Evolutionary conservation across 768 basidiomycete species (phyloP), one percentile per base, ranked within the genome.

Genomic region (Cystoderma amianthinum): DNA sequence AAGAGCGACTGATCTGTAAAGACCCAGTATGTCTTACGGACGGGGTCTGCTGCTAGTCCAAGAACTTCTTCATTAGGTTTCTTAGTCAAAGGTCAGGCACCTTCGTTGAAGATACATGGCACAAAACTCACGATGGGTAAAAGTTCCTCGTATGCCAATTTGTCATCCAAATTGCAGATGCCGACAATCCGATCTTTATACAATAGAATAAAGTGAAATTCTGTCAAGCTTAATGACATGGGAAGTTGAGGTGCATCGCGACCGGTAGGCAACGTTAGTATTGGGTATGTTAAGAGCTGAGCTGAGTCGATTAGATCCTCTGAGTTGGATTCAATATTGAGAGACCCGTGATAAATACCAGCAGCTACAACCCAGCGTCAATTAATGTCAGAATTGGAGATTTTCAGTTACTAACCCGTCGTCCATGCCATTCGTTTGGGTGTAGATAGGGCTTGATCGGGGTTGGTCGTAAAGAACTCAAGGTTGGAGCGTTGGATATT

Each of bases 21-120:
- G 2, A 93, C 76, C 96, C 96, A 99, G 52, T 85, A 94, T 11
- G 95, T 98, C 60, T 79, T 82, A 6, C 85, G 78, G 3, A 89
- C 80, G 13, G 85, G 86, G 61, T 99, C 96, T 6, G 85, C 75
- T 4, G 84, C 77, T 22, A 97, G 64, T 0, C 85, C 89, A 20
- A 77, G 68, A 13, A 90, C 80, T 24, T 62, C 64, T 54, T 95
- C 91, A 19, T 74, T 77, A 4, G 78, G 68, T 74, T 81, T 84
- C 93, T 96, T n/a, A n/a, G n/a, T n/a, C n/a, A n/a, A n/a, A n/a
- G n/a, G n/a, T n/a, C n/a, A n/a, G n/a, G n/a, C n/a, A n/a, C n/a
- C n/a, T n/a, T n/a, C n/a, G n/a, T n/a, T n/a, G n/a, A n/a, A n/a
- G n/a, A n/a, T n/a, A n/a, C n/a, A n/a, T n/a, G n/a, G n/a, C n/a